A percentile compares a stretch with the other conserved stretches of the same genome.
phyloP scores from a whole-genome alignment of 2,329 filamentous ascomycete species.

The Chaetomiaceae sp. region DNA sequence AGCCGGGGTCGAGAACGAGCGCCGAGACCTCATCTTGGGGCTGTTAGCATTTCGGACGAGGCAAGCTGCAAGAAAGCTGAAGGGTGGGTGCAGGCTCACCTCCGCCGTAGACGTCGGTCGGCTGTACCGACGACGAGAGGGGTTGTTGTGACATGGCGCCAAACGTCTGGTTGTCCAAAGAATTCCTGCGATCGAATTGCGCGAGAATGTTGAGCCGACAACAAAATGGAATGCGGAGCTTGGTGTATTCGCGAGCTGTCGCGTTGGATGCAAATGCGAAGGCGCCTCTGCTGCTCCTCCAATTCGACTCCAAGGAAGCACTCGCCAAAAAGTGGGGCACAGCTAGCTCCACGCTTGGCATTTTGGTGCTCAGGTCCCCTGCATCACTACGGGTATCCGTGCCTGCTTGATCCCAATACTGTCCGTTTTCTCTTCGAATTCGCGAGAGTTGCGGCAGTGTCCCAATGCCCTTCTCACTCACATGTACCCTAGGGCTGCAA shows the following conservation, averaged over 20 bases:
- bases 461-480: too few species aligned
- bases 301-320: neutral
- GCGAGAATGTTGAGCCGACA: neutral
- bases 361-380: too few species aligned
- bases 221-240: neutral
- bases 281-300: conserved; percentile 7
- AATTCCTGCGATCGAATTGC: too few species aligned
- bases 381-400: too few species aligned
- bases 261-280: conserved; percentile 1
- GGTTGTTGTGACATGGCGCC: conserved; percentile 49
- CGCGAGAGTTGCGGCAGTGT: too few species aligned
- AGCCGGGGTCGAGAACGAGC: conserved; percentile 92
- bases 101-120: conserved; percentile 60
- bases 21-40: conserved; percentile 87
- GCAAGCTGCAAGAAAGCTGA: neutral
- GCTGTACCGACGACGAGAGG: conserved; percentile 51
- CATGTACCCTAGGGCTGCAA: too few species aligned
- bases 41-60: conserved; percentile 4
- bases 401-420: too few species aligned
- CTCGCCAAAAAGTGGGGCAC: neutral
- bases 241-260: conserved; percentile 3
- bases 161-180: too few species aligned
- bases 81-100: conserved; percentile 39
- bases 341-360: conserved; percentile 6
- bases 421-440: too few species aligned